phyloP scores from a whole-genome alignment of 441 rosid species.

The Viola pubescens region DNA sequence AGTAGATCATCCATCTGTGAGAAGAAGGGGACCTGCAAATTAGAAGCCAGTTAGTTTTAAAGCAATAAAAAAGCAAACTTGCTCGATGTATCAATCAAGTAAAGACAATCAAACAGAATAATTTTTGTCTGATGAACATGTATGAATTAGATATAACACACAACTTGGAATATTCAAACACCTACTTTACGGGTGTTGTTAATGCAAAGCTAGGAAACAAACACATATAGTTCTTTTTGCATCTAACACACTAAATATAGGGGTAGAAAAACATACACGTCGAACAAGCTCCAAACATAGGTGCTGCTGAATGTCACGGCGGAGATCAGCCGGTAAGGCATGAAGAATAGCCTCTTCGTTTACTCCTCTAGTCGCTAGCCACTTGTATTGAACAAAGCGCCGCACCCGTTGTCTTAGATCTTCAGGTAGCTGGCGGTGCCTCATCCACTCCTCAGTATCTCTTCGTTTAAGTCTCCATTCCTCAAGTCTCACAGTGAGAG shows the following conservation, averaged over 20 bases:
- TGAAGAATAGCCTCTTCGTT: slow-evolving; percentile 68
- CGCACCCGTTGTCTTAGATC: slow-evolving; percentile 60
- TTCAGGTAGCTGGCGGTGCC: slow-evolving; percentile 90
- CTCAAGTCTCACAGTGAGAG: slow-evolving; percentile 81
- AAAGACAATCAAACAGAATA: too few relatives aligned
- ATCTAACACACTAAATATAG: slow-evolving; percentile 1
- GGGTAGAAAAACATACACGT: slow-evolving; percentile 46
- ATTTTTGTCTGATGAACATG: background rate
- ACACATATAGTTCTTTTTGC: background rate
- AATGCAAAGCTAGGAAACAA: background rate
- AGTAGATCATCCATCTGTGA: slow-evolving; percentile 94
- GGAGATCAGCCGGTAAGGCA: slow-evolving; percentile 82
- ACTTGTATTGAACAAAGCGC: slow-evolving; percentile 76
- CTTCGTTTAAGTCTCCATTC: slow-evolving; percentile 92
- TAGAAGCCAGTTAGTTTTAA: background rate
- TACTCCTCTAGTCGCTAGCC: slow-evolving; percentile 92
- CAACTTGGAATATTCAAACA: background rate
- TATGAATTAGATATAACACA: too few relatives aligned
- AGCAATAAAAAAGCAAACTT: background rate
- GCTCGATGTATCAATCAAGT: background rate
- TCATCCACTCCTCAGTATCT: slow-evolving; percentile 97
- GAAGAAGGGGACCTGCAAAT: slow-evolving; percentile 81
- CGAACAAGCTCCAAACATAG: slow-evolving; percentile 87
- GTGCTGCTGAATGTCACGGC: slow-evolving; percentile 81
- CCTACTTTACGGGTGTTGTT: background rate